Conservation (phyloP, 768 basidiomycete genomes). For the Suillus plorans region DNA sequence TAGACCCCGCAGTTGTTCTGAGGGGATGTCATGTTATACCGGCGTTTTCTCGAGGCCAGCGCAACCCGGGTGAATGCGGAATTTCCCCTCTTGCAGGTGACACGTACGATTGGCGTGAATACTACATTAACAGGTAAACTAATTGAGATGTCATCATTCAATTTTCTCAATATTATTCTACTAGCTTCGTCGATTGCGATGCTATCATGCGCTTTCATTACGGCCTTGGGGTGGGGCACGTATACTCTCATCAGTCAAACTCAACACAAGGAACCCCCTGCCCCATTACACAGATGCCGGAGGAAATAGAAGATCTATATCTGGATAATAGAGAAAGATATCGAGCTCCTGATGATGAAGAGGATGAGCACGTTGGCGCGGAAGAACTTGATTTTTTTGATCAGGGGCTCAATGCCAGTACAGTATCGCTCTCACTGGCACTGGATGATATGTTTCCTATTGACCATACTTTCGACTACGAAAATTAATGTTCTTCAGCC, state of each 20-base stretch:
- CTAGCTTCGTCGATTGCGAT: conserved; percentile 8
- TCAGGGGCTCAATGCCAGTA: not conserved
- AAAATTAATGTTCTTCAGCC: not conserved
- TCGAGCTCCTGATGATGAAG: not conserved
- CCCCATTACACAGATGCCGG: not conserved
- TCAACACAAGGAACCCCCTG: not conserved
- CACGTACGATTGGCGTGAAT: no score
- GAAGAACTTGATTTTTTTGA: not conserved
- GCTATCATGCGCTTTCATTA: conserved; percentile 8
- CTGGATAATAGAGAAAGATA: not conserved
- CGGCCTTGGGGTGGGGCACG: conserved; percentile 2
- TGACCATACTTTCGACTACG: not conserved
- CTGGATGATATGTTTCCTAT: not conserved
- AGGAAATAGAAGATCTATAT: not conserved
- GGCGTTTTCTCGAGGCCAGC: no score
- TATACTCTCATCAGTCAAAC: not conserved
- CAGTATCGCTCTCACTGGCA: not conserved
- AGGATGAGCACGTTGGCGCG: not conserved
- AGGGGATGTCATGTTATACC: no score
- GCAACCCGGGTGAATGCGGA: no score
- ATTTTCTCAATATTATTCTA: not conserved
- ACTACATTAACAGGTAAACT: not conserved
- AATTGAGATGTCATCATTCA: not conserved
- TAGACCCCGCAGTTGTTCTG: no score
- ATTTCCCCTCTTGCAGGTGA: no score